A percentile compares a stretch with the other conserved stretches of the same genome.
Evolutionary conservation across 2,329 filamentous ascomycete species (phyloP).

Genomic region (Sclerotinia minor): DNA sequence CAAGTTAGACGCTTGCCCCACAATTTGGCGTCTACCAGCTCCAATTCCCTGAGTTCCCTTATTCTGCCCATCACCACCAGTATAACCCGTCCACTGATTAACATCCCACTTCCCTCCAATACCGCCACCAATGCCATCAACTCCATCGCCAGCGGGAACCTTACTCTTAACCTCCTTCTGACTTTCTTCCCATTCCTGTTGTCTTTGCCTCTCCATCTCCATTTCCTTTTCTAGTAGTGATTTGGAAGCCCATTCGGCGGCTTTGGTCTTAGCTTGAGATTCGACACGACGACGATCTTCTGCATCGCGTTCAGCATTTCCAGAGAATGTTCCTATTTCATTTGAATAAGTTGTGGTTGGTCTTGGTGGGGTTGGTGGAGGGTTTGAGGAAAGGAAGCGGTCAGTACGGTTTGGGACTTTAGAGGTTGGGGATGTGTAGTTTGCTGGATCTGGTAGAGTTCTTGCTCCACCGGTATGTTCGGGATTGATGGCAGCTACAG

Average conservation of each 20-base stretch:
- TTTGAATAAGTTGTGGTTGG: slow-evolving; percentile 45
- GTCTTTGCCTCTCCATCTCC: slow-evolving; percentile 59
- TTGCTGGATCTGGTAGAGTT: slow-evolving; percentile 44
- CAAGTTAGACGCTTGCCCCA: slow-evolving; percentile 66
- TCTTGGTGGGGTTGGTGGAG: slow-evolving; percentile 44
- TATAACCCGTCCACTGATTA: slow-evolving; percentile 61
- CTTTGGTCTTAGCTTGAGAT: slow-evolving; percentile 53
- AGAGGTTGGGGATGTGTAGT: slow-evolving; percentile 36
- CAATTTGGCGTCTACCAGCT: slow-evolving; percentile 71
- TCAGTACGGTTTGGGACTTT: slow-evolving; percentile 48
- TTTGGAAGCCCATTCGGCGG: slow-evolving; percentile 54
- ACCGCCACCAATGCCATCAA: slow-evolving; percentile 66
- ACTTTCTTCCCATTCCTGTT: slow-evolving; percentile 69
- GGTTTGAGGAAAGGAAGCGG: slow-evolving; percentile 50
- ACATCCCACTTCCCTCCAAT: slow-evolving; percentile 68
- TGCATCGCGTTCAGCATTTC: slow-evolving; percentile 50
- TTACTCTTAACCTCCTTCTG: slow-evolving; percentile 61
- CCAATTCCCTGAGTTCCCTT: slow-evolving; percentile 65
- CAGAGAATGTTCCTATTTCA: slow-evolving; percentile 44
- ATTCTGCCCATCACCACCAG: slow-evolving; percentile 74
- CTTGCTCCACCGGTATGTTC: slow-evolving; percentile 42
- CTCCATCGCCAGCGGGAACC: slow-evolving; percentile 48
- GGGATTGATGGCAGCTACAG: slow-evolving; percentile 33
- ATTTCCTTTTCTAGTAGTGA: slow-evolving; percentile 60
- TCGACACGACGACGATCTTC: slow-evolving; percentile 51